Evolutionary conservation across 2,329 filamentous ascomycete species (phyloP).

Genomic region (Aspergillus unguis): DNA sequence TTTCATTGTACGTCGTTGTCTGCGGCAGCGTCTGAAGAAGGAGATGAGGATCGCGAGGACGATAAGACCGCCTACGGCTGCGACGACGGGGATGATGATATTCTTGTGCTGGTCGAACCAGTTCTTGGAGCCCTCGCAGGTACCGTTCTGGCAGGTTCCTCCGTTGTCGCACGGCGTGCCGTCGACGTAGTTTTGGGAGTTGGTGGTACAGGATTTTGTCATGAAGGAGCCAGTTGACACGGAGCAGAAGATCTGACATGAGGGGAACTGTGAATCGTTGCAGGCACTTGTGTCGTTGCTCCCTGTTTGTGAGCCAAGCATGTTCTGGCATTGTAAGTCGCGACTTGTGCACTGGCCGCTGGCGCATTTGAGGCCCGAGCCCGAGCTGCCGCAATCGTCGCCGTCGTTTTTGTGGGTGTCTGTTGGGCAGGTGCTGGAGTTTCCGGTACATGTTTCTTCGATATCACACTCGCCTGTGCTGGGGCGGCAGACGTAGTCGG

Average conservation of each 20-base stretch:
- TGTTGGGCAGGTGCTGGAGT: slow-evolving; percentile 66
- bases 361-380: slow-evolving; percentile 67
- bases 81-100: slow-evolving; percentile 76
- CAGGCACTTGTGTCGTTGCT: slow-evolving; percentile 80
- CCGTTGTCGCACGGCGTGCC: slow-evolving; percentile 80
- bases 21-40: slow-evolving; percentile 56
- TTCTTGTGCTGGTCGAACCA: slow-evolving; percentile 76
- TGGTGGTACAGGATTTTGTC: slow-evolving; percentile 48
- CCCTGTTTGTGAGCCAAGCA: slow-evolving; percentile 71
- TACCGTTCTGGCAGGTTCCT: slow-evolving; percentile 74
- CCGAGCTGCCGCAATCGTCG: slow-evolving; percentile 61
- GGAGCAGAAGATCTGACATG: slow-evolving; percentile 72
- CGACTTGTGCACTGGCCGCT: slow-evolving; percentile 93
- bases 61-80: slow-evolving; percentile 68
- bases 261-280: slow-evolving; percentile 50
- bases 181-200: slow-evolving; percentile 91
- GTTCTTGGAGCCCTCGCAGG: slow-evolving; percentile 69
- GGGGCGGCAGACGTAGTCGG: slow-evolving; percentile 72
- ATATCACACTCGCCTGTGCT: slow-evolving; percentile 82
- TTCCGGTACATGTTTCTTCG: slow-evolving; percentile 76
- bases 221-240: slow-evolving; percentile 40
- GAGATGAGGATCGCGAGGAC: slow-evolving; percentile 68
- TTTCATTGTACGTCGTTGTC: slow-evolving; percentile 32
- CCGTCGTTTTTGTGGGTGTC: slow-evolving; percentile 70
- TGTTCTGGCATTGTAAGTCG: slow-evolving; percentile 79